Evolutionary conservation across 371 early-diverging fungal species (phyloP).

Genomic region (Syncephalastrum monosporum): DNA sequence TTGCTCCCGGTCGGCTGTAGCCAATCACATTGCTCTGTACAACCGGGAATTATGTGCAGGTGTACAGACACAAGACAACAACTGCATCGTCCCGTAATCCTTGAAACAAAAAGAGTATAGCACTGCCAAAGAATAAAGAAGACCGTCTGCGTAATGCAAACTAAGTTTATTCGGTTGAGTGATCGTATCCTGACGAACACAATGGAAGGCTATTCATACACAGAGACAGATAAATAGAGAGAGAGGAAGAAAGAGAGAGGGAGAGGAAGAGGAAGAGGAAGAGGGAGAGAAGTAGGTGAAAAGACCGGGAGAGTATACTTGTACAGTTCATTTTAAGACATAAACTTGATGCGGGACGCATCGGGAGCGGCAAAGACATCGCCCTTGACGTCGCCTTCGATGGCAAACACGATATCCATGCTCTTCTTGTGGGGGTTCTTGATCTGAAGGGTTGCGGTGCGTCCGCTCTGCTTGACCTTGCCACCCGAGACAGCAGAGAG

Average conservation of each 20-base stretch:
- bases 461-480: slow-evolving; percentile 28
- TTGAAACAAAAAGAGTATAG: background rate
- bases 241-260: too few species aligned
- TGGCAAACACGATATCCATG: slow-evolving; percentile 13
- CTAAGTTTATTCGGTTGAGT: too few species aligned
- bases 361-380: slow-evolving; percentile 39
- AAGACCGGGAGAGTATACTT: too few species aligned
- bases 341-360: slow-evolving; percentile 21
- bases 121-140: too few species aligned
- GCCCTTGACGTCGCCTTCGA: slow-evolving; percentile 24
- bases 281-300: too few species aligned
- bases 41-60: background rate
- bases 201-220: too few species aligned
- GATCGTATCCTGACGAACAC: too few species aligned
- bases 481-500: slow-evolving; percentile 21
- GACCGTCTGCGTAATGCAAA: too few species aligned
- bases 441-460: slow-evolving; percentile 23
- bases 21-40: background rate
- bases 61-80: background rate
- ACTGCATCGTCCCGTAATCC: too few species aligned
- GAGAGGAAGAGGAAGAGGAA: too few species aligned
- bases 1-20: background rate
- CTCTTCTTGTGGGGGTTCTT: slow-evolving; percentile 22
- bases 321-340: slow-evolving; percentile 1
- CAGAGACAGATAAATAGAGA: too few species aligned